Evolutionary conservation across 2,329 filamentous ascomycete genomes (phyloP).

Genomic region (Fusarium oxysporum): DNA sequence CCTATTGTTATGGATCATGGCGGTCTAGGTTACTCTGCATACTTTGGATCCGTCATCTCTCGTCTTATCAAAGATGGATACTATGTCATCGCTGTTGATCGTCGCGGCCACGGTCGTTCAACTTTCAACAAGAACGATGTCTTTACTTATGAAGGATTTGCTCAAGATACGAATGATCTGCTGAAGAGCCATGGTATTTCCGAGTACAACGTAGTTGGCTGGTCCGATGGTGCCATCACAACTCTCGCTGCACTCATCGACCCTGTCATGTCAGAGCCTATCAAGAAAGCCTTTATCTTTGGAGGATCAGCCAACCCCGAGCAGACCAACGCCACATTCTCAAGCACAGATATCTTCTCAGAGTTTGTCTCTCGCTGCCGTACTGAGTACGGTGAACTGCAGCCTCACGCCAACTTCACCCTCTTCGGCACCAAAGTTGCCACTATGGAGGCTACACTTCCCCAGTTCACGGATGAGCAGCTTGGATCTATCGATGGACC

Average conservation of each 20-base stretch:
- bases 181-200: slow-evolving; percentile 47
- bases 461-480: slow-evolving; percentile 48
- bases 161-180: slow-evolving; percentile 50
- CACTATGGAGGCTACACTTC: slow-evolving; percentile 52
- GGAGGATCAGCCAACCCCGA: slow-evolving; percentile 48
- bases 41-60: slow-evolving; percentile 54
- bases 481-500: slow-evolving; percentile 46
- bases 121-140: slow-evolving; percentile 50
- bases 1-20: slow-evolving; percentile 56
- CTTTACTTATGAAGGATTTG: slow-evolving; percentile 55
- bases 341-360: slow-evolving; percentile 48
- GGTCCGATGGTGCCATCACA: slow-evolving; percentile 56
- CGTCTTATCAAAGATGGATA: slow-evolving; percentile 48
- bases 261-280: slow-evolving; percentile 45
- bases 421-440: slow-evolving; percentile 52
- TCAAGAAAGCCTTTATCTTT: slow-evolving; percentile 56
- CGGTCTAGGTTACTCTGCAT: slow-evolving; percentile 56
- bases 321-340: slow-evolving; percentile 52
- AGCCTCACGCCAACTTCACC: slow-evolving; percentile 52
- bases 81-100: slow-evolving; percentile 56
- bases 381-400: slow-evolving; percentile 51
- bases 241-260: slow-evolving; percentile 53
- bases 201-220: slow-evolving; percentile 53
- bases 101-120: slow-evolving; percentile 56
- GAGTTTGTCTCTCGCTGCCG: slow-evolving; percentile 51